These are phyloP conservation scores for Lycium ferocissimum DNA, from an alignment of 257 asterid species.

Conservation along the genomic window DNA sequence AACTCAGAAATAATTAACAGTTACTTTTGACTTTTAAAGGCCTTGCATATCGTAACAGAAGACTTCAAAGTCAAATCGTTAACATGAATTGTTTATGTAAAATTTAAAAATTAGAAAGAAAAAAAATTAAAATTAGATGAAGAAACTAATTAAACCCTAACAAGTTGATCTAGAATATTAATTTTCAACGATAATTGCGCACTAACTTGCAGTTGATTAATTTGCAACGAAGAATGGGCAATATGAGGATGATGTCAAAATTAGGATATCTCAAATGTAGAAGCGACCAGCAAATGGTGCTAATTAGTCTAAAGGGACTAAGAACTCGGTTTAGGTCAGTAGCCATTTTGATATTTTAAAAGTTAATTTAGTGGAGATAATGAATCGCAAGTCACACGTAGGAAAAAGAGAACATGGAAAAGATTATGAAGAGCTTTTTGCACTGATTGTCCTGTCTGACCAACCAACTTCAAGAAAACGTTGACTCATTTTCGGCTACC, in stretches of 20 bases:
- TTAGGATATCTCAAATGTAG: not conserved
- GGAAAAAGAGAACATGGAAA: not conserved
- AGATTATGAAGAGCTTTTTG: not conserved
- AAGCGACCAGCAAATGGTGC: not conserved
- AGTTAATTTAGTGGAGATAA: not conserved
- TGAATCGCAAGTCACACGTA: not conserved
- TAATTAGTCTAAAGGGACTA: not conserved
- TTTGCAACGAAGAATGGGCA: not conserved
- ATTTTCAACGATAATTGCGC: not conserved
- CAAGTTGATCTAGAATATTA: constrained; percentile 7
- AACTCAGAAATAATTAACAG: not conserved
- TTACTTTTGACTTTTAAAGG: not conserved
- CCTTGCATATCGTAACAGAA: not conserved
- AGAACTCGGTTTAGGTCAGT: not conserved
- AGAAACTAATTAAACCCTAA: not conserved
- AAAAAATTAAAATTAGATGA: not conserved
- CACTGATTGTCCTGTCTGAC: not conserved
- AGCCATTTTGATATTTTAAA: not conserved
- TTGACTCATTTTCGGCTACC: not conserved
- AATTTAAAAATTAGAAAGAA: too few relatives aligned
- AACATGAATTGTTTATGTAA: not conserved
- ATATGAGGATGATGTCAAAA: not conserved
- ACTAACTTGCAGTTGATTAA: not conserved
- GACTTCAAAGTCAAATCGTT: not conserved
- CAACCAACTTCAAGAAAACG: constrained; percentile 29